These are phyloP conservation scores for Debaryomyces prosopidis DNA, from an alignment of 805 yeast genomes.

Conservation along the genomic window DNA sequence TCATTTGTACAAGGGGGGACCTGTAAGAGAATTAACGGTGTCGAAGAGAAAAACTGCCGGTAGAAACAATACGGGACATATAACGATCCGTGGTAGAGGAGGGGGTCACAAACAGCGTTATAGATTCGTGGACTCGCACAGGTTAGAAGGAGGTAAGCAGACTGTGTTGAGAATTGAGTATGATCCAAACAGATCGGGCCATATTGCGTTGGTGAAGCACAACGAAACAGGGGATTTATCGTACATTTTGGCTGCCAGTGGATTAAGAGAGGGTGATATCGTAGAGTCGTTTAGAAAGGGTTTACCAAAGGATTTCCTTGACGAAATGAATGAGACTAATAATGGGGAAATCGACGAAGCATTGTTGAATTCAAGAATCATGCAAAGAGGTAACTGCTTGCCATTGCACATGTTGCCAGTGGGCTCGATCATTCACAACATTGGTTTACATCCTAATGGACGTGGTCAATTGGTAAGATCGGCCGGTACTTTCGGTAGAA, in stretches of 20 bases:
- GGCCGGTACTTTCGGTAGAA: conserved; percentile 92
- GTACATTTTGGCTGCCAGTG: conserved; percentile 89
- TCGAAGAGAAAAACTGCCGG: conserved; percentile 77
- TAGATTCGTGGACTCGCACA: conserved; percentile 74
- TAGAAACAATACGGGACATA: conserved; percentile 83
- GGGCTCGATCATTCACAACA: conserved; percentile 85
- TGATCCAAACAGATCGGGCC: conserved; percentile 93
- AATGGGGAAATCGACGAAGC: conserved; percentile 93
- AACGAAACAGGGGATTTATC: conserved; percentile 59
- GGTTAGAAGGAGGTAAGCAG: conserved; percentile 70
- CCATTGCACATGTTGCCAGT: conserved; percentile 93
- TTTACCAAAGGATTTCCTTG: conserved; percentile 69
- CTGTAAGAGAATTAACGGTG: conserved; percentile 71
- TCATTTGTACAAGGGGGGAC: conserved; percentile 83
- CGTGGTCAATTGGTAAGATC: conserved; percentile 91
- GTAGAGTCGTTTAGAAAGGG: conserved; percentile 91
- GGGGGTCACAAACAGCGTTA: conserved; percentile 94
- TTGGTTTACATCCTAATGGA: conserved; percentile 67
- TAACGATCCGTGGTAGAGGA: conserved; percentile 93
- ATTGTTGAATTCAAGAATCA: conserved; percentile 78
- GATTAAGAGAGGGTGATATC: conserved; percentile 87
- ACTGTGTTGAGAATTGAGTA: conserved; percentile 86
- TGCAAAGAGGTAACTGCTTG: conserved; percentile 91
- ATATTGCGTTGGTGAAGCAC: conserved; percentile 82
- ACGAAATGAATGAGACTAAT: conserved; percentile 61